Conservation (phyloP, 2,329 filamentous ascomycete genomes). For the Aureobasidium musti region DNA sequence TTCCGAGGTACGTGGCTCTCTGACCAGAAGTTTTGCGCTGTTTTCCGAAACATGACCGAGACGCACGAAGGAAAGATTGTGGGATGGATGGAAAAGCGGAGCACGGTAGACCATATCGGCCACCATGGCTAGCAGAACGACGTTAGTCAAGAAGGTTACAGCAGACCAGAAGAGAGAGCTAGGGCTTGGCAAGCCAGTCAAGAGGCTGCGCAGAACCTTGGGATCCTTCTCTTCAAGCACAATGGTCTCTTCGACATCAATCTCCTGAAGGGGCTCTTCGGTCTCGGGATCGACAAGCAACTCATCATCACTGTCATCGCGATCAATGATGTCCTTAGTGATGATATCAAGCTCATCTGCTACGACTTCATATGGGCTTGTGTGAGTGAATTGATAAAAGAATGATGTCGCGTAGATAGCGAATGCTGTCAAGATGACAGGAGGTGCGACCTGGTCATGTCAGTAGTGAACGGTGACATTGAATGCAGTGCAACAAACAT, state of each 20-base stretch:
- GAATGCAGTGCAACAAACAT: slow-evolving; percentile 36
- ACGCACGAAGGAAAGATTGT: slow-evolving; percentile 81
- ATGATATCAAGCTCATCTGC: slow-evolving; percentile 43
- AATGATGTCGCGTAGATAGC: slow-evolving; percentile 51
- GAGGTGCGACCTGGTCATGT: slow-evolving; percentile 38
- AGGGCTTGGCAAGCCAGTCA: slow-evolving; percentile 74
- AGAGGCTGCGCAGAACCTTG: slow-evolving; percentile 63
- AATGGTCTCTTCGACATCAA: slow-evolving; percentile 66
- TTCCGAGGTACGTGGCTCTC: slow-evolving; percentile 75
- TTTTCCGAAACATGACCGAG: slow-evolving; percentile 82
- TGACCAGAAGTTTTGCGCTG: slow-evolving; percentile 77
- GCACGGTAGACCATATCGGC: slow-evolving; percentile 78
- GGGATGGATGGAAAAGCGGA: slow-evolving; percentile 65
- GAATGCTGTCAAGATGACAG: slow-evolving; percentile 44
- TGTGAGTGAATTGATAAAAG: slow-evolving; percentile 38
- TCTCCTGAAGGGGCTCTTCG: slow-evolving; percentile 42
- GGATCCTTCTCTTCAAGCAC: slow-evolving; percentile 60
- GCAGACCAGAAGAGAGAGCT: slow-evolving; percentile 66
- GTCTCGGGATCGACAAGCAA: slow-evolving; percentile 45
- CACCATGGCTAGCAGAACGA: slow-evolving; percentile 66
- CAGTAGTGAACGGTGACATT: slow-evolving; percentile 33
- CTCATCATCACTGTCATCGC: slow-evolving; percentile 39
- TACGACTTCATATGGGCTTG: slow-evolving; percentile 39
- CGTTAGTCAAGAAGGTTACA: slow-evolving; percentile 65
- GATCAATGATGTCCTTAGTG: slow-evolving; percentile 45